Conservation (phyloP, 805 yeast species). For the Aciculoconidium aculeatum region DNA sequence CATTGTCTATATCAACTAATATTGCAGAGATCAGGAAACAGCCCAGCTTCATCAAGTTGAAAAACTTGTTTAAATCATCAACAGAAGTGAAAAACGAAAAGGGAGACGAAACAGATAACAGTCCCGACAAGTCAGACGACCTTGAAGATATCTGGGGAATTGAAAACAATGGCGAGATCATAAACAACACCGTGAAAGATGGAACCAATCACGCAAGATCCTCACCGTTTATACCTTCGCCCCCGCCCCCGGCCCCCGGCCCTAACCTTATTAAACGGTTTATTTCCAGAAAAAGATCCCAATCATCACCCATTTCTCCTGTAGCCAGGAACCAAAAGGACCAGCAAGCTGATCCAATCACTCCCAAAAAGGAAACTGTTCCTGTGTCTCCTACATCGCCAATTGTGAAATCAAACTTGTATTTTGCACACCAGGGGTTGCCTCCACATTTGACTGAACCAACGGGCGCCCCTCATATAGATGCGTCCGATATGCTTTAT, state of each 20-base stretch:
- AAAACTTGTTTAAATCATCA: constrained; percentile 21
- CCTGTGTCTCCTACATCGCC: no score
- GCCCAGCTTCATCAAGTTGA: constrained; percentile 23
- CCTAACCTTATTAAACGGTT: no score
- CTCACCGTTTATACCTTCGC: no score
- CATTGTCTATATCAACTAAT: not conserved
- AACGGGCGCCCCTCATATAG: constrained; percentile 2
- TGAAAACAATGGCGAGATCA: no score
- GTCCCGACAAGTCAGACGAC: not conserved
- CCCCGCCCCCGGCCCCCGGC: no score
- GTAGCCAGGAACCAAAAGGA: constrained; percentile 3
- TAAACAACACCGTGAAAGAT: no score
- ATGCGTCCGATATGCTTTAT: constrained; percentile 5
- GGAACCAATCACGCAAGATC: no score
- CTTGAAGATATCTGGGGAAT: no score
- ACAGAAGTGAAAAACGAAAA: constrained; percentile 1
- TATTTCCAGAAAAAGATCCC: constrained; percentile 10
- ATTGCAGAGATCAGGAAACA: constrained; percentile 12
- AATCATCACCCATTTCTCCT: constrained; percentile 7
- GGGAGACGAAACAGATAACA: not conserved
- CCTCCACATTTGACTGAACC: constrained; percentile 43
- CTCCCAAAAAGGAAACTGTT: no score
- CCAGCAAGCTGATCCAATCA: no score
- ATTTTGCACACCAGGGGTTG: constrained; percentile 53
- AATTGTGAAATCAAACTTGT: constrained; percentile 36